Conservation (phyloP, 768 basidiomycete genomes). For the Sistotremastrum suecicum region DNA sequence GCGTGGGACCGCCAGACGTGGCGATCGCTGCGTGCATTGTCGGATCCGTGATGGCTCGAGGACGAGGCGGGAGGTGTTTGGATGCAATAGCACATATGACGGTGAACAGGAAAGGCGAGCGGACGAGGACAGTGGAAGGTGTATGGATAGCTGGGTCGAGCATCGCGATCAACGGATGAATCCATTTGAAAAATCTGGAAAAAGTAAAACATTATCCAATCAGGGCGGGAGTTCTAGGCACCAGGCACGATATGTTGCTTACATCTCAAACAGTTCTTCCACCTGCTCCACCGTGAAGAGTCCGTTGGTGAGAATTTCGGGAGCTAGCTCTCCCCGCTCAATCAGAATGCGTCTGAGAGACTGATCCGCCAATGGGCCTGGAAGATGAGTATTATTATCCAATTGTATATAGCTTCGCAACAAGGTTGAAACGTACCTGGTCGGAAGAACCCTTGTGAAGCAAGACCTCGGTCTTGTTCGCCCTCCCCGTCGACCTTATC, state of each 20-base stretch:
- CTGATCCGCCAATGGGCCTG: too few species aligned
- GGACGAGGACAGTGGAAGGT: constrained; percentile 20
- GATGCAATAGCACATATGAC: constrained; percentile 20
- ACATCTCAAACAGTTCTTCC: constrained; percentile 38
- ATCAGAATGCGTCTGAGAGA: too few species aligned
- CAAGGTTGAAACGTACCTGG: too few species aligned
- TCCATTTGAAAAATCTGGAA: neutral
- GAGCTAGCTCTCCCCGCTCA: too few species aligned
- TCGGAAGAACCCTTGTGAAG: too few species aligned
- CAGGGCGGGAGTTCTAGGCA: neutral
- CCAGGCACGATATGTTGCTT: constrained; percentile 15
- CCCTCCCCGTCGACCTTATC: too few species aligned
- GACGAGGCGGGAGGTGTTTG: constrained; percentile 27
- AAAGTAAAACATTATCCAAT: neutral
- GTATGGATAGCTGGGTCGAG: constrained; percentile 26
- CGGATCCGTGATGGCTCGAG: constrained; percentile 32
- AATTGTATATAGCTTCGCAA: too few species aligned
- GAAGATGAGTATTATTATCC: too few species aligned
- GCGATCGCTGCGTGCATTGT: constrained; percentile 39
- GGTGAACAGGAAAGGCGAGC: constrained; percentile 25
- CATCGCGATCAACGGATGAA: constrained; percentile 16
- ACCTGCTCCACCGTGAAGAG: constrained; percentile 23
- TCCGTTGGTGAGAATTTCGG: too few species aligned
- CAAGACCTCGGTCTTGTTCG: too few species aligned
- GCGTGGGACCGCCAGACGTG: constrained; percentile 40